Base-by-base conservation (phyloP, 306 rosid genomes). In the Purshia tridentata region DNA sequence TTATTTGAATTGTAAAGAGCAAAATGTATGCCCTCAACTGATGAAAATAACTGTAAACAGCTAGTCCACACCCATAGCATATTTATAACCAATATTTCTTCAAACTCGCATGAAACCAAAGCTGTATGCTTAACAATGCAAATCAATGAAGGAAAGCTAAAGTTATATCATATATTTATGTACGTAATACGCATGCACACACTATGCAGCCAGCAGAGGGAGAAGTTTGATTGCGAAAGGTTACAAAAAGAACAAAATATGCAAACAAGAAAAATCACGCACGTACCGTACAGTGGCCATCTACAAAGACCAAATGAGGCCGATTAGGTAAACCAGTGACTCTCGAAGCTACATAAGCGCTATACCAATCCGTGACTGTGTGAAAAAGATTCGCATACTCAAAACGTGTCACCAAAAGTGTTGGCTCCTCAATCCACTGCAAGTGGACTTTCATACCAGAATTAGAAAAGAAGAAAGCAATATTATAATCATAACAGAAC, bases 341-440 rank as follows among this genome's bases (percentile, higher is more conserved):
- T 77, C 97, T 88, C 44, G 98, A 91, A 82, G 95, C 80, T 51
- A 89, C 98, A 71, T 94, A 94, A 16, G 95, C 95, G 72, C 95
- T 94, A 76, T 91, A 94, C 98, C 98, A 94, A 78, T 94, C 98
- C 0, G 98, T 91, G 68, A 91, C 63, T 2, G 97, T 94, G 86
- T 94, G 98, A 76, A 94, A 94, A 70, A 94, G 90, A 82, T 94
- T 94, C 10, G 98, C 98, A 77, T 94, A 94, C 84, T 94, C 98
- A 41, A 88, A 94, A 44, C 98, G 92, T 39, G 98, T 94, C 81
- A 91, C 92, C 80, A 94, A 61, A 76, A 94, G 91, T 8, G 97
- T 88, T 35, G 98, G 97, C 77, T 91, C 98, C 72, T 91, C 97
- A 72, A 94, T 75, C 98, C 98, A 94, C 98, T 94, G 91, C 87